These are phyloP conservation scores for Inga leiocalycina DNA, from an alignment of 306 rosid genomes.

Conservation along the genomic window DNA sequence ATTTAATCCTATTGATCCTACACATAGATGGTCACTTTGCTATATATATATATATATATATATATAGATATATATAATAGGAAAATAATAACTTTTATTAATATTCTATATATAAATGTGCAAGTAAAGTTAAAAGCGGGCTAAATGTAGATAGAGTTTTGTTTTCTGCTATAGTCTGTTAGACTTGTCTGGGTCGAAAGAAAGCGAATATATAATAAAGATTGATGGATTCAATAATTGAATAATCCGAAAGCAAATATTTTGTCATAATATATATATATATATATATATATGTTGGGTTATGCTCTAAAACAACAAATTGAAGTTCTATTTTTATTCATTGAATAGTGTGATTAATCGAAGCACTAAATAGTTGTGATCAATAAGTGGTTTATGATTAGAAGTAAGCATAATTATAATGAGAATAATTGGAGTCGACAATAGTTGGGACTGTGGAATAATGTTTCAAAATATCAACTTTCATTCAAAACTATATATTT, in stretches of 20 bases:
- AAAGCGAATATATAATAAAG: neutral
- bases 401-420: neutral
- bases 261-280: neutral
- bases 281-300: neutral
- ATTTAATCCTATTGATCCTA: constrained; percentile 19
- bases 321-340: neutral
- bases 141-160: neutral
- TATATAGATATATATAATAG: no score
- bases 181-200: neutral
- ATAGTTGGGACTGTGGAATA: neutral
- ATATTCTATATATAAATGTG: neutral
- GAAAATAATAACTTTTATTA: neutral
- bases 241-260: neutral
- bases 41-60: neutral
- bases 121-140: neutral
- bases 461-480: neutral
- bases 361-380: neutral
- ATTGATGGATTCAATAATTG: neutral
- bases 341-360: neutral
- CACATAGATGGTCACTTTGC: neutral
- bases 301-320: neutral
- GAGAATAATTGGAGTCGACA: neutral
- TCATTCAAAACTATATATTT: neutral
- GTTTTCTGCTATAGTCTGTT: neutral
- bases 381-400: neutral